Conservation (phyloP, 225 moss, liverwort and hornwort species). For the Pseudisothecium myosuroides region DNA sequence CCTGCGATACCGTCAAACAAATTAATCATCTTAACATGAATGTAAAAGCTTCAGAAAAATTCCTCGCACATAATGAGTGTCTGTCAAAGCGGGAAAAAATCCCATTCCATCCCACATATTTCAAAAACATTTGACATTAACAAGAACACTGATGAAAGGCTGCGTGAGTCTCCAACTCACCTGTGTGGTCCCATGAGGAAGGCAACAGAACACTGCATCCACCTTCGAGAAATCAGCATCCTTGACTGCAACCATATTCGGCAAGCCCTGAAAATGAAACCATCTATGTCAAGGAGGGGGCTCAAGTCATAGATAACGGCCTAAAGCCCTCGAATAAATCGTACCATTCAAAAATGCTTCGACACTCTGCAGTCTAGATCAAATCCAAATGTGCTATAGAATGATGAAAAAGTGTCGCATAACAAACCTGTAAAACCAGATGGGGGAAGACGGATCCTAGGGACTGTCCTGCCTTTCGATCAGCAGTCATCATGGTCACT, state of each 20-base stretch:
- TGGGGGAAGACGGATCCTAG: constrained; percentile 80
- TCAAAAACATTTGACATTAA: neutral
- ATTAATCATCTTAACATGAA: neutral
- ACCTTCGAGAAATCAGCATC: constrained; percentile 84
- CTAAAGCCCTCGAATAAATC: neutral
- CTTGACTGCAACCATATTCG: constrained; percentile 76
- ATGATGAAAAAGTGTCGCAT: neutral
- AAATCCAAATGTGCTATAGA: neutral
- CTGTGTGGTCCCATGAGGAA: constrained; percentile 93
- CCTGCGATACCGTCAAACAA: constrained; percentile 22
- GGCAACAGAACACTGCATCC: constrained; percentile 91
- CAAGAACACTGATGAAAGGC: neutral
- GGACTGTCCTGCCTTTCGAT: constrained; percentile 87
- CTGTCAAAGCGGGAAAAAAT: neutral
- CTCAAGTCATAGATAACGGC: neutral
- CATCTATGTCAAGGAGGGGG: neutral
- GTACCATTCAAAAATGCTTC: neutral
- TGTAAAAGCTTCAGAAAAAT: neutral
- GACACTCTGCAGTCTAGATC: neutral
- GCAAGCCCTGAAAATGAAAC: constrained; percentile 46
- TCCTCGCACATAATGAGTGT: neutral
- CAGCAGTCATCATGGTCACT: constrained; percentile 87
- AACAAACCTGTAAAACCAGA: constrained; percentile 51
- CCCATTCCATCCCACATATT: neutral
- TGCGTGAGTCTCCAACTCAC: neutral